A percentile compares a stretch with the other conserved stretches of the same genome.
Conservation (phyloP, 345 rosid genomes). For the Acer negundo region DNA sequence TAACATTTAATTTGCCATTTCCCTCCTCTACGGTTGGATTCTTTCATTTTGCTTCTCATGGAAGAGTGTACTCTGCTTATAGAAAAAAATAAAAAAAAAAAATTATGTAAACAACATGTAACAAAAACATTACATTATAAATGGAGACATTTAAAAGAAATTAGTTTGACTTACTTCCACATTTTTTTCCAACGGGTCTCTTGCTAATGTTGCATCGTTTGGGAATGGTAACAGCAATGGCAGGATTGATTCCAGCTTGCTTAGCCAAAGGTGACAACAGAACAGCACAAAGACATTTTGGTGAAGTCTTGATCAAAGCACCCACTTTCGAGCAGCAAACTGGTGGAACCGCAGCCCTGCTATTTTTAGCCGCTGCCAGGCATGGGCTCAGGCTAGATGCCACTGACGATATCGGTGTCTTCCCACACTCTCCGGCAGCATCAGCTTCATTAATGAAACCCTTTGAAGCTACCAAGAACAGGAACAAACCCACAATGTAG, state of each 20-base stretch:
- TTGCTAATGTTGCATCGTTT: conserved; percentile 81
- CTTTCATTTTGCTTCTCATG: no score
- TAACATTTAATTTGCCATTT: no score
- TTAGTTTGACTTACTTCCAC: conserved; percentile 60
- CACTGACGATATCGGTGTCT: conserved; percentile 57
- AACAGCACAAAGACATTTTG: conserved; percentile 77
- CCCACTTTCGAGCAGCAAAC: conserved; percentile 71
- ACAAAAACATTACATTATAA: no score
- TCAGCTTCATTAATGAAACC: conserved; percentile 17
- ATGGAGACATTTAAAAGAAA: no score
- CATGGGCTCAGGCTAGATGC: conserved; percentile 82
- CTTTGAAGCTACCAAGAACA: conserved; percentile 32
- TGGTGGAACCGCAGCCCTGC: conserved; percentile 51
- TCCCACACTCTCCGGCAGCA: conserved; percentile 77
- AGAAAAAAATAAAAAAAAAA: no score
- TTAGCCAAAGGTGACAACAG: conserved; percentile 78
- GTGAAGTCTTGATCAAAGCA: conserved; percentile 61
- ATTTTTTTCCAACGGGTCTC: conserved; percentile 70
- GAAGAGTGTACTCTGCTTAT: no score
- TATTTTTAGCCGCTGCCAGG: conserved; percentile 61
- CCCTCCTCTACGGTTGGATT: no score
- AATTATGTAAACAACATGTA: no score
- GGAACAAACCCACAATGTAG: conserved; percentile 25
- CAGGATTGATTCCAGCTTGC: conserved; percentile 75
- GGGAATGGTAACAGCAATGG: conserved; percentile 71